These are phyloP conservation scores for Arbutus unedo DNA, from an alignment of 148 eudicot genomes.

Conservation along the genomic window DNA sequence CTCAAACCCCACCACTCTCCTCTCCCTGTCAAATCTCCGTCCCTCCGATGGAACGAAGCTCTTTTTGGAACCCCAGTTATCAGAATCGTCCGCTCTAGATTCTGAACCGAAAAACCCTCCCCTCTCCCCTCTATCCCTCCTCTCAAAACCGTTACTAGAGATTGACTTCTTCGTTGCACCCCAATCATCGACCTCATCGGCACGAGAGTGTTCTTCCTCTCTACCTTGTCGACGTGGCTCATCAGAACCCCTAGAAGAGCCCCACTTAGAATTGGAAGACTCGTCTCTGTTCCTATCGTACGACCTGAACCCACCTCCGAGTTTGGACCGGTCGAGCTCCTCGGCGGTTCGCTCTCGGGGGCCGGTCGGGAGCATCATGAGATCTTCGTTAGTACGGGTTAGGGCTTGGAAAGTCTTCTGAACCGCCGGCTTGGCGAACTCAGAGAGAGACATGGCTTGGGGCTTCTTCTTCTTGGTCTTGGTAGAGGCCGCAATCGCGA, in stretches of 20 bases:
- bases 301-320: slow-evolving; percentile 69
- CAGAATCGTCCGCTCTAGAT: slow-evolving; percentile 79
- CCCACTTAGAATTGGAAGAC: slow-evolving; percentile 27
- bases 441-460: slow-evolving; percentile 50
- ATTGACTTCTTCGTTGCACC: slow-evolving; percentile 57
- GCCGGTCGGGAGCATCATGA: slow-evolving; percentile 64
- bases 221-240: slow-evolving; percentile 28
- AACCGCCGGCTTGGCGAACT: slow-evolving; percentile 35
- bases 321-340: slow-evolving; percentile 57
- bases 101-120: slow-evolving; percentile 60
- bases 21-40: slow-evolving; percentile 39
- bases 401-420: slow-evolving; percentile 9
- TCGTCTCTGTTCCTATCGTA: slow-evolving; percentile 32
- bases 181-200: slow-evolving; percentile 93
- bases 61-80: slow-evolving; percentile 79
- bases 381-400: slow-evolving; percentile 43
- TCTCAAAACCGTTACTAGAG: slow-evolving; percentile 32
- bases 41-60: slow-evolving; percentile 49
- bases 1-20: slow-evolving; percentile 70
- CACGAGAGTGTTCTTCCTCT: slow-evolving; percentile 56
- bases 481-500: slow-evolving; percentile 55
- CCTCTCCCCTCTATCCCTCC: slow-evolving; percentile 60
- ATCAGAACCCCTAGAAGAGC: slow-evolving; percentile 41
- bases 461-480: slow-evolving; percentile 85
- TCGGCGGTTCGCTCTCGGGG: slow-evolving; percentile 82